A percentile compares a stretch with the other conserved stretches of the same genome.
These are phyloP conservation scores for Pseudopithomyces maydicus DNA, from an alignment of 2,329 filamentous ascomycete species.

Conservation along the genomic window DNA sequence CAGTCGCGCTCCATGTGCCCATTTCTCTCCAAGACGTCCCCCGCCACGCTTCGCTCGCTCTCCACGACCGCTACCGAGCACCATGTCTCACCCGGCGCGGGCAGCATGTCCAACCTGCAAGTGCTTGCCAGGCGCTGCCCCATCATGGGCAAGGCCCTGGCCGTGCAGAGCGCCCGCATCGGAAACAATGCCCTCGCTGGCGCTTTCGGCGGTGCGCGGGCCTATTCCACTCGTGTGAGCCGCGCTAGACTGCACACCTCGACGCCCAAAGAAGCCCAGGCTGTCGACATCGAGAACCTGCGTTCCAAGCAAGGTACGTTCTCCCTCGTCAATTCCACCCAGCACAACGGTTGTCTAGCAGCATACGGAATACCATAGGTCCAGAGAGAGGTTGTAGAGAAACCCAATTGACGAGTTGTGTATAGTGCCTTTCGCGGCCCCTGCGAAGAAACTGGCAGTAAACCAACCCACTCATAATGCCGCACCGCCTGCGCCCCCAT, in stretches of 20 bases:
- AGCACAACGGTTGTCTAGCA: no score
- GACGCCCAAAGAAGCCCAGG: conserved; percentile 74
- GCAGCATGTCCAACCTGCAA: conserved; percentile 96
- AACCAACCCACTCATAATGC: conserved; percentile 38
- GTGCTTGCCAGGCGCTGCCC: conserved; percentile 93
- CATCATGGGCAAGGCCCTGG: conserved; percentile 97
- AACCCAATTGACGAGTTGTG: no score
- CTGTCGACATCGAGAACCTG: conserved; percentile 64
- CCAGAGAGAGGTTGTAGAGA: no score
- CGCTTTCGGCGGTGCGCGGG: conserved; percentile 55
- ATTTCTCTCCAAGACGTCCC: conserved; percentile 93
- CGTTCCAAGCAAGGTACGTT: conserved; percentile 49
- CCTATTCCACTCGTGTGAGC: conserved; percentile 56
- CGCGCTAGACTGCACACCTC: conserved; percentile 84
- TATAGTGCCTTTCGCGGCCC: conserved; percentile 39
- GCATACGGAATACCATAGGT: no score
- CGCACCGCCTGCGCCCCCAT: conserved; percentile 54
- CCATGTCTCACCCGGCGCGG: conserved; percentile 76
- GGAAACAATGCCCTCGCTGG: conserved; percentile 53
- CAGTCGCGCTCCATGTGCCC: conserved; percentile 97
- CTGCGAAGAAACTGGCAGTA: conserved; percentile 29
- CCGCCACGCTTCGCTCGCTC: conserved; percentile 86
- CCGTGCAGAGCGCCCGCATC: conserved; percentile 70
- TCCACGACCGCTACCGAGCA: conserved; percentile 72
- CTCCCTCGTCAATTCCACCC: background rate